A percentile compares a stretch with the other conserved stretches of the same genome.
These are phyloP conservation scores for Pelargonium citronellum DNA, from an alignment of 441 rosid genomes.

Conservation along the genomic window DNA sequence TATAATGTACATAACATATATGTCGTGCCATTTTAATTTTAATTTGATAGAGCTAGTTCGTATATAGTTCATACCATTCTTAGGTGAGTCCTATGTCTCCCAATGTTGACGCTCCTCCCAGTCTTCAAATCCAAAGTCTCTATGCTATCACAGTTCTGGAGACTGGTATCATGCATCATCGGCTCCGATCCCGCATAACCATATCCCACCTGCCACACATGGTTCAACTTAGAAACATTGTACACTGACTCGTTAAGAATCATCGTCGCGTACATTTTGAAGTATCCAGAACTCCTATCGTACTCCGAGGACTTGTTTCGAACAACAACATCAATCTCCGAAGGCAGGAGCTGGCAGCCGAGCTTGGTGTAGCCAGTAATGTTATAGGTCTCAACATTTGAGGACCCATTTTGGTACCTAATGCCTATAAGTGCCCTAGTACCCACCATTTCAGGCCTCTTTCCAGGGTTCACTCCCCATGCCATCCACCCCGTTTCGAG, in stretches of 20 bases:
- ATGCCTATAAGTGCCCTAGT: background rate
- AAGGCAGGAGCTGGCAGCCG: constrained; percentile 36
- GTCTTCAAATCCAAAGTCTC: constrained; percentile 30
- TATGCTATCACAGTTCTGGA: constrained; percentile 40
- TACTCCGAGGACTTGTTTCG: background rate
- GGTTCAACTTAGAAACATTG: constrained; percentile 32
- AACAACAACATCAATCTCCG: constrained; percentile 25
- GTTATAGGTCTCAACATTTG: constrained; percentile 23
- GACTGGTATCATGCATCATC: constrained; percentile 24
- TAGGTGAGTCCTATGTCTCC: constrained; percentile 1
- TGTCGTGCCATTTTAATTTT: too few relatives aligned
- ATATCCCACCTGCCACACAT: constrained; percentile 51
- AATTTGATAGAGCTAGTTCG: background rate
- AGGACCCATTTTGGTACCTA: constrained; percentile 24
- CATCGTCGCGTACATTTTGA: constrained; percentile 23
- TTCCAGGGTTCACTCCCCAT: background rate
- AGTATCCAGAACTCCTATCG: background rate
- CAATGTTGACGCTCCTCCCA: constrained; percentile 2
- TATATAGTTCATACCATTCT: constrained; percentile 30
- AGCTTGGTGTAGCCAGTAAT: constrained; percentile 31
- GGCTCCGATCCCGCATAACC: constrained; percentile 24
- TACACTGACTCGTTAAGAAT: constrained; percentile 26
- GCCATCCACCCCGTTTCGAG: constrained; percentile 1
- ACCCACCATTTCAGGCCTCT: background rate
- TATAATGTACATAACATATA: too few relatives aligned